phyloP scores from a whole-genome alignment of 345 rosid species.

The Syzygium aromaticum region DNA sequence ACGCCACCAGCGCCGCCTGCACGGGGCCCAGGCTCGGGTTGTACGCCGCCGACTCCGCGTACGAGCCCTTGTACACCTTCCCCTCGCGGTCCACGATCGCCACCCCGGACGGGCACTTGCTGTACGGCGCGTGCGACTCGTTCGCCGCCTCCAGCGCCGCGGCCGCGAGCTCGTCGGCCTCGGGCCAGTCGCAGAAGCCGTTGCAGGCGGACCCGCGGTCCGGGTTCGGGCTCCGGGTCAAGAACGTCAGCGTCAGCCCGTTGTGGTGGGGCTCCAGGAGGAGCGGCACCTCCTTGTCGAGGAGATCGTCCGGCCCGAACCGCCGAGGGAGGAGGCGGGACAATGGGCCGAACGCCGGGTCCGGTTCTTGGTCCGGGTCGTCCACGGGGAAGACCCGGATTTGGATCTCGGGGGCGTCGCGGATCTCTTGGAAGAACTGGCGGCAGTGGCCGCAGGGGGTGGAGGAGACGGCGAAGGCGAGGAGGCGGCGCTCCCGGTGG shows the following conservation, averaged over 20 bases:
- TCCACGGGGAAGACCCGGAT: constrained; percentile 32
- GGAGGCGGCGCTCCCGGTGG: constrained; percentile 48
- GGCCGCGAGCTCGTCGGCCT: constrained; percentile 16
- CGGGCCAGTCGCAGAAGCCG: constrained; percentile 2
- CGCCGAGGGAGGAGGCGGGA: constrained; percentile 55
- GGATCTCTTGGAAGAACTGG: constrained; percentile 86
- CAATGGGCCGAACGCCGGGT: constrained; percentile 25
- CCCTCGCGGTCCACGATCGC: constrained; percentile 73
- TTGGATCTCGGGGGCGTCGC: constrained; percentile 45
- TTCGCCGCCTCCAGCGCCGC: constrained; percentile 78
- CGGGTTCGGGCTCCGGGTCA: neutral
- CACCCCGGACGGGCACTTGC: constrained; percentile 81
- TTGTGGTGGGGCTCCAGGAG: constrained; percentile 58
- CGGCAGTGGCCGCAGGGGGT: constrained; percentile 99
- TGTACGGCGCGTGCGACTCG: constrained; percentile 80
- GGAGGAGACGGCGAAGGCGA: constrained; percentile 68
- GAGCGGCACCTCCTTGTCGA: constrained; percentile 52
- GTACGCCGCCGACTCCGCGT: constrained; percentile 89
- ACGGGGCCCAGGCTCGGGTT: constrained; percentile 94
- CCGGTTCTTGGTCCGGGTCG: neutral
- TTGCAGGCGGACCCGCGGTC: neutral
- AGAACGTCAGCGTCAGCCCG: constrained; percentile 19
- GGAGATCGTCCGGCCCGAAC: constrained; percentile 79
- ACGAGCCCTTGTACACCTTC: constrained; percentile 66
- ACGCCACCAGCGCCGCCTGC: constrained; percentile 89